A percentile compares a stretch with the other conserved stretches of the same genome.
Evolutionary conservation across 306 rosid genomes (phyloP).

Genomic region (Quercus parvula): DNA sequence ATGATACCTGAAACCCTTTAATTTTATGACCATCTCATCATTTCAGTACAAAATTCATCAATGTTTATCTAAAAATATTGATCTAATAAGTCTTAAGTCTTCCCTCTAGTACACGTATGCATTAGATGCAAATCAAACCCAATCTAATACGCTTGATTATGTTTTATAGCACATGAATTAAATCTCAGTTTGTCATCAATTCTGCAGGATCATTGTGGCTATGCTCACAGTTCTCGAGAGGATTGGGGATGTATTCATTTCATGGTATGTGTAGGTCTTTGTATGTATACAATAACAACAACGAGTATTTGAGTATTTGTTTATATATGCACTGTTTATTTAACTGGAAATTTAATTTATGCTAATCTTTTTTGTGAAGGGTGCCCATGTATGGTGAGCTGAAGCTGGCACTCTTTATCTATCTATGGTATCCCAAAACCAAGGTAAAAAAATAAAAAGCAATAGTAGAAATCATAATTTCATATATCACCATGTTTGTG

Average conservation of each 20-base stretch:
- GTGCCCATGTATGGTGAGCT: slow-evolving; percentile 84
- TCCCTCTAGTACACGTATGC: too few relatives aligned
- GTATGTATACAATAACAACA: background rate
- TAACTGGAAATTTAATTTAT: background rate
- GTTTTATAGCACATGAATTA: background rate
- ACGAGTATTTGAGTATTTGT: too few relatives aligned
- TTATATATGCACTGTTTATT: background rate
- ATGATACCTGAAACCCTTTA: background rate
- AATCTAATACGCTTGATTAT: background rate
- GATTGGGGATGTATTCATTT: slow-evolving; percentile 52
- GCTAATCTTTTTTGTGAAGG: slow-evolving; percentile 42
- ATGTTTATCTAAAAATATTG: background rate
- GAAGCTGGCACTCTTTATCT: slow-evolving; percentile 65
- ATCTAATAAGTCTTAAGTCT: too few relatives aligned
- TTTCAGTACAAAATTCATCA: background rate
- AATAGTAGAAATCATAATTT: background rate
- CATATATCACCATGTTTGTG: background rate
- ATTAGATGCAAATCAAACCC: too few relatives aligned
- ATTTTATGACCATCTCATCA: background rate
- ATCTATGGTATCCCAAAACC: slow-evolving; percentile 85
- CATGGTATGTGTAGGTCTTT: slow-evolving; percentile 50
- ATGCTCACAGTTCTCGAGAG: slow-evolving; percentile 62
- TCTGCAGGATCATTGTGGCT: slow-evolving; percentile 85
- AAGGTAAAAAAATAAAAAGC: slow-evolving; percentile 36
- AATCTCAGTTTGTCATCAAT: background rate